phyloP scores from a whole-genome alignment of 352 stramenopile species.

The Phytophthora megakarya region DNA sequence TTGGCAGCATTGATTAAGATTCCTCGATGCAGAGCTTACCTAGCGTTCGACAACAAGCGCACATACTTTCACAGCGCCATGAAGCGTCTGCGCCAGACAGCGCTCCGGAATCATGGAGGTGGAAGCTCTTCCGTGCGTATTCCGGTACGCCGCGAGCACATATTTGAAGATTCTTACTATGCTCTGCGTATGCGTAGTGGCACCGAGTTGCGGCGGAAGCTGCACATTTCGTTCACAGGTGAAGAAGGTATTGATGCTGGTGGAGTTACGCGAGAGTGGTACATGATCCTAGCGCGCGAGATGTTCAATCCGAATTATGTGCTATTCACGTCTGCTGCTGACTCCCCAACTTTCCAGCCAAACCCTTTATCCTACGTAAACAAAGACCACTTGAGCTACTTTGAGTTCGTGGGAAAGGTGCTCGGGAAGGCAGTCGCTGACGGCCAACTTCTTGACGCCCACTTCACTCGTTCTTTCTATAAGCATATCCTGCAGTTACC shows the following conservation, averaged over 20 bases:
- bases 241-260: conserved; percentile 99
- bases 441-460: conserved; percentile 97
- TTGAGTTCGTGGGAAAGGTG: conserved; percentile 98
- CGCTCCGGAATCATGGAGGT: conserved; percentile 86
- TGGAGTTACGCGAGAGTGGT: conserved; percentile 98
- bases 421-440: conserved; percentile 99
- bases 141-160: conserved; percentile 93
- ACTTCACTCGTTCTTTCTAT: conserved; percentile 99
- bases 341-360: conserved; percentile 99
- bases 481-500: conserved; percentile 98
- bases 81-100: conserved; percentile 88
- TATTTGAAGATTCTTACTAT: conserved; percentile 99
- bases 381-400: conserved; percentile 98
- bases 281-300: conserved; percentile 98
- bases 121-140: conserved; percentile 91
- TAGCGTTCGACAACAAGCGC: conserved; percentile 99
- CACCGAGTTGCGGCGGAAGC: conserved; percentile 95
- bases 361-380: conserved; percentile 99
- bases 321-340: conserved; percentile 98
- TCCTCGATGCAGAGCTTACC: conserved; percentile 92
- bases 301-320: conserved; percentile 99
- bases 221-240: conserved; percentile 98
- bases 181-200: conserved; percentile 96
- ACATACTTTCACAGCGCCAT: conserved; percentile 98
- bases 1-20: conserved; percentile 96